Base-by-base conservation (phyloP, 164 flowering plant genomes). In the Echeveria elegans region DNA sequence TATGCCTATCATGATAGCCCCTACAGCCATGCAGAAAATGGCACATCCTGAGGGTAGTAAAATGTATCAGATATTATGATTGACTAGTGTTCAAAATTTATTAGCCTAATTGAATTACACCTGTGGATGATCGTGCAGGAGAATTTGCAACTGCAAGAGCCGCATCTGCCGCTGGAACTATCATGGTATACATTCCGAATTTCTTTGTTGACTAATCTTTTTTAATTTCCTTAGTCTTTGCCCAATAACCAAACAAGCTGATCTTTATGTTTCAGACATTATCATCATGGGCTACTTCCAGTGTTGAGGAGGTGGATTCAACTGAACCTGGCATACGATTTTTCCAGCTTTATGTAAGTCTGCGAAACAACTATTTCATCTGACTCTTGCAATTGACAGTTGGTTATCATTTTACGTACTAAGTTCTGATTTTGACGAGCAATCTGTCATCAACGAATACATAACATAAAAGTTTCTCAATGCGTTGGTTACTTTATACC, bases 101-200 rank as follows among this genome's bases (percentile, higher is more conserved):
- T 1, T 19, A 50, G 34, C 5, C 11, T 52, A 65, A 30, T 73
- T 21, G 32, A 36, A 2, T 63, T 32, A 5, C 40, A 36, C 7
- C 24, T 62, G 30, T 11, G 28, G 24, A 34, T 16, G 6, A 1
- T 34, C 6, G 31, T 81, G 72, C 85, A 91, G 97, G 97, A 68
- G 97, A 92, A 77, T 83, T 77, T 80, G 97, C 97, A 59, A 88
- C 92, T 36, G 97, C 97, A 34, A 81, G 97, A 80, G 97, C 97
- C 48, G 85, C 97, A 73, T 83, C 96, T 15, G 82, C 96, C 16
- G 96, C 96, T 67, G 86, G 78, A 61, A 92, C 96, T 41, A 92
- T 89, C 50, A 92, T 92, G 97, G 96, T 91, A 72, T 70, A 63
- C 37, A 36, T 70, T 69, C 65, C 47, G 24, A 14, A 32, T 47